A percentile compares a stretch with the other conserved stretches of the same genome.
These are phyloP conservation scores for Trichomonas tenax DNA, from an alignment of 208 protist species.

Conservation along the genomic window DNA sequence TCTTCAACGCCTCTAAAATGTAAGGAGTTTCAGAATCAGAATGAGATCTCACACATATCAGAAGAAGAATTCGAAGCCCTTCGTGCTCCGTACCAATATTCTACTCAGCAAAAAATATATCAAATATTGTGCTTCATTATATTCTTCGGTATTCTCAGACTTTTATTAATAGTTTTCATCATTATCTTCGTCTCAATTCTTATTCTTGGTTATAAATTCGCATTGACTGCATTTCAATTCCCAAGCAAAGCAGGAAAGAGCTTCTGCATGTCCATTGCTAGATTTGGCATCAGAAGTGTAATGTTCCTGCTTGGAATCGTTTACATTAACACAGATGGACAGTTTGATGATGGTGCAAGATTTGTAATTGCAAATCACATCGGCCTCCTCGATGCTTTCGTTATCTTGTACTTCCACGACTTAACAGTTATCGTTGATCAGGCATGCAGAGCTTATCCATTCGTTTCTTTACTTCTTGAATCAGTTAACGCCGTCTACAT, in stretches of 20 bases:
- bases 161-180: background rate
- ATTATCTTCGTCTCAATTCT: background rate
- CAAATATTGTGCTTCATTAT: background rate
- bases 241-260: background rate
- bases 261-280: background rate
- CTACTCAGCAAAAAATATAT: background rate
- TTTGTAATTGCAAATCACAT: background rate
- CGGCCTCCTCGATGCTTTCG: background rate
- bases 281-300: background rate
- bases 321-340: background rate
- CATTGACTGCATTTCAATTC: background rate
- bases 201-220: background rate
- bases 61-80: background rate
- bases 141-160: background rate
- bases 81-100: background rate
- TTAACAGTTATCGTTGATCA: background rate
- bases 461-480: background rate
- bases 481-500: background rate
- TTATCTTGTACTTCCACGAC: background rate
- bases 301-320: background rate
- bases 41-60: background rate
- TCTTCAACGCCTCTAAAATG: background rate
- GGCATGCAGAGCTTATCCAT: background rate
- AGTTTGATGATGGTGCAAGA: background rate
- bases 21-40: slow-evolving; percentile 19